These are phyloP conservation scores for Aaosphaeria pasadenensis DNA, from an alignment of 2,329 filamentous ascomycete genomes.

Conservation along the genomic window DNA sequence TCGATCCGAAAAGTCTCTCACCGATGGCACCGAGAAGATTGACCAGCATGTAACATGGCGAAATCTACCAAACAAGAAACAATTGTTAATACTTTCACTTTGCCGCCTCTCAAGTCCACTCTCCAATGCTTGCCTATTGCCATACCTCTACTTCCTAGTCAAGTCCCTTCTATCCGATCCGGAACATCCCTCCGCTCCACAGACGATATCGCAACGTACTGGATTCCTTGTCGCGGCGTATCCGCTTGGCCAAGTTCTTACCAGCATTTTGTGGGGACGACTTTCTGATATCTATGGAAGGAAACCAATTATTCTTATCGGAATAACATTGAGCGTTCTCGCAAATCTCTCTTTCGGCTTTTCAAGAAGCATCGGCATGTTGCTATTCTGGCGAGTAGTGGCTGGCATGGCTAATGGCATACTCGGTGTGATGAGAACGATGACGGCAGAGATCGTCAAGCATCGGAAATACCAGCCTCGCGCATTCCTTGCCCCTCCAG, in stretches of 20 bases:
- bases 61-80: conserved; percentile 70
- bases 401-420: conserved; percentile 70
- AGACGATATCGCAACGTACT: conserved; percentile 69
- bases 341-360: conserved; percentile 67
- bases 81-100: conserved; percentile 72
- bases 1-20: conserved; percentile 6
- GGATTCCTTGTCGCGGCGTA: conserved; percentile 75
- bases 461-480: conserved; percentile 59
- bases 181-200: conserved; percentile 51
- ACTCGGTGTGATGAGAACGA: conserved; percentile 68
- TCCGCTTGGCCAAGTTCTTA: conserved; percentile 75
- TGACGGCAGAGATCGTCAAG: conserved; percentile 67
- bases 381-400: conserved; percentile 62
- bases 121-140: conserved; percentile 60
- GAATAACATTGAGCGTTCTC: conserved; percentile 64
- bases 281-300: conserved; percentile 64
- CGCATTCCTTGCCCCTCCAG: conserved; percentile 57
- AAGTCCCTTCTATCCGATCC: conserved; percentile 58
- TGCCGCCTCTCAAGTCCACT: conserved; percentile 77
- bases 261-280: conserved; percentile 76
- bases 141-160: conserved; percentile 84
- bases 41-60: conserved; percentile 61
- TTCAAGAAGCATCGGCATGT: conserved; percentile 57
- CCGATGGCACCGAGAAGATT: background rate
- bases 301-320: conserved; percentile 74